Base-by-base conservation (phyloP, 257 asterid genomes). In the Coffea eugenioides region DNA sequence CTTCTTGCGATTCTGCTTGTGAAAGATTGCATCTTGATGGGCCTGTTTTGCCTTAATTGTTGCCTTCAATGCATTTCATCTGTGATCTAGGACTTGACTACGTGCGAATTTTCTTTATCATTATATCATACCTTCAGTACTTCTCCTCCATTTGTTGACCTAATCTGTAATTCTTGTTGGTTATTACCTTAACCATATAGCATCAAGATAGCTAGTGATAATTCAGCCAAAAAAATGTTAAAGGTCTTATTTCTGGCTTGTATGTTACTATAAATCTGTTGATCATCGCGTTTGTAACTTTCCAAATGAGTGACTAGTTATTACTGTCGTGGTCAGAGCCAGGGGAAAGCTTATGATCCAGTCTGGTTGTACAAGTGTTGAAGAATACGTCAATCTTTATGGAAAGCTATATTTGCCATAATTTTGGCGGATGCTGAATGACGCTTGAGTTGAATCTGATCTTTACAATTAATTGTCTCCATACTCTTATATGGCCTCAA, bases 401-500 rank as follows among this genome's bases (percentile, higher is more conserved):
- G 52, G 74, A 73, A 71, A 64, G 61, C 74, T 71, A 23, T 62
- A 36, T 64, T 46, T 21, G 54, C 23, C 73, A 8, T 51, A 70
- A 72, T 27, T 43, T 46, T 59, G 43, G 51, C 69, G 71, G 80
- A 31, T 41, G 69, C 61, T 73, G 20, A 56, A 79, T 52, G 34
- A 45, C 25, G 56, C 56, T 23, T 73, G 49, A 25, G 69, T 76
- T 52, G 74, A 62, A 73, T 76, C 66, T 84, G 49, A 66, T 76
- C 52, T 75, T 73, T 14, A 46, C 41, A 48, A n/a, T 21, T 25
- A 48, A n/a, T 21, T 20, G 11, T 8, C 25, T 77, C 73, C 77
- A 45, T 71, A 46, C 49, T 81, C 73, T 39, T 62, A 81, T 57
- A 57, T 83, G 87, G 85, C 82, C 52, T 77, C 87, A 46, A 76